Evolutionary conservation across 306 rosid species (phyloP), one percentile per base, ranked within the genome.

Genomic region (Quillaja saponaria): DNA sequence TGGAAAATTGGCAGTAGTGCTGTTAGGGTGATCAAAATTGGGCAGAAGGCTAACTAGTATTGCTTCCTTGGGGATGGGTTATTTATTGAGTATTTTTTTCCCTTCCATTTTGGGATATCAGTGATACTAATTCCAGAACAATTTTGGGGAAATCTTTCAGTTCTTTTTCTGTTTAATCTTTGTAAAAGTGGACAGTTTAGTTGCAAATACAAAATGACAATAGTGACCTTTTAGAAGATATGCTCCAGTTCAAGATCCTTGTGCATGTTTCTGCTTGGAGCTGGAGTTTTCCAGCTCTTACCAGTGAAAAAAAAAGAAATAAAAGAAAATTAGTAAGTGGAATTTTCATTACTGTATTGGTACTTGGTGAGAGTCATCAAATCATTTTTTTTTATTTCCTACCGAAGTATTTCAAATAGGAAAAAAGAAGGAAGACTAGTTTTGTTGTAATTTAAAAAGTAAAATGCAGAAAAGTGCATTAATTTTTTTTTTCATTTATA

Each of bases 151-250:
- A 71, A 61, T 70, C 54, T 73, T 64, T 67, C 60, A 28, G 48
- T 48, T 61, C 69, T 47, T 64, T 63, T 64, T 76, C 63, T 78
- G 71, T 69, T 68, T 73, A 55, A 55, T 78, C 69, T 72, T 38
- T 82, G 85, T 78, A 78, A 60, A 76, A 77, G 81, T 57, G 74
- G 78, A 63, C 52, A 61, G 59, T 73, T 69, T 53, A 78, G 73
- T 78, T 86, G 82, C 44, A 39, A 39, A 25, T 25, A 25, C 4
- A 25, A 25, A 25, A 25, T 52, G 53, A 63, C 14, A 21, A 31
- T 53, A 34, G 67, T 34, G 19, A 34, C 58, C 63, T 57, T 66
- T 63, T 46, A 31, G 64, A 75, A 76, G 31, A 25, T 25, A 71
- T 41, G 40, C 48, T n/a, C 54, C 68, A 38, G 53, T 63, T 72